Conservation (phyloP, 1,284 basidiomycete genomes). For the Ceratorhiza oryzae-sativae region DNA sequence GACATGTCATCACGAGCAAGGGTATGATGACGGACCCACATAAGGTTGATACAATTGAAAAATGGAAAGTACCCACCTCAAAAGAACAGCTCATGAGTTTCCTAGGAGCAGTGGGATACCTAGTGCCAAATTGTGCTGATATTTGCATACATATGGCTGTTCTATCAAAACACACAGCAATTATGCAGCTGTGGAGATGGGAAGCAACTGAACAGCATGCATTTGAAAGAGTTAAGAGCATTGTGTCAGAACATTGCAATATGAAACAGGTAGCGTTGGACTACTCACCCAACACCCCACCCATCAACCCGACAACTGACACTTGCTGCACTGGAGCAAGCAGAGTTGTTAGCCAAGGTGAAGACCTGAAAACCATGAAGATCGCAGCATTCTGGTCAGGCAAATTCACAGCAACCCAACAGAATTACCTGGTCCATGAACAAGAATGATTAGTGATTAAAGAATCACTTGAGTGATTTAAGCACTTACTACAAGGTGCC, state of each 20-base stretch:
- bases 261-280: constrained; percentile 46
- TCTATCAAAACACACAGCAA: constrained; percentile 47
- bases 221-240: constrained; percentile 52
- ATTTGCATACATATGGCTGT: constrained; percentile 46
- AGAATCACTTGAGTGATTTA: not conserved
- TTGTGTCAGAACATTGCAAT: constrained; percentile 42
- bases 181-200: constrained; percentile 46
- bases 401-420: no score
- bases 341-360: constrained; percentile 52
- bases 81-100: constrained; percentile 55
- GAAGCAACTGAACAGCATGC: constrained; percentile 49
- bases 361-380: no score
- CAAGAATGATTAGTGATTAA: not conserved
- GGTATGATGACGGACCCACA: no score
- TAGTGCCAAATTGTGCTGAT: constrained; percentile 47
- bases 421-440: no score
- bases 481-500: not conserved
- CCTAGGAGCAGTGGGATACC: constrained; percentile 54
- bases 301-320: constrained; percentile 29
- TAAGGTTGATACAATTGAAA: no score
- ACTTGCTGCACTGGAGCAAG: constrained; percentile 53
- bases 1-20: constrained; percentile 49
- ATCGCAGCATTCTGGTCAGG: no score
- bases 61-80: constrained; percentile 46
- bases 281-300: constrained; percentile 43